These are phyloP conservation scores for Digitaria exilis DNA, from an alignment of 202 grass and related monocot species.

Conservation along the genomic window DNA sequence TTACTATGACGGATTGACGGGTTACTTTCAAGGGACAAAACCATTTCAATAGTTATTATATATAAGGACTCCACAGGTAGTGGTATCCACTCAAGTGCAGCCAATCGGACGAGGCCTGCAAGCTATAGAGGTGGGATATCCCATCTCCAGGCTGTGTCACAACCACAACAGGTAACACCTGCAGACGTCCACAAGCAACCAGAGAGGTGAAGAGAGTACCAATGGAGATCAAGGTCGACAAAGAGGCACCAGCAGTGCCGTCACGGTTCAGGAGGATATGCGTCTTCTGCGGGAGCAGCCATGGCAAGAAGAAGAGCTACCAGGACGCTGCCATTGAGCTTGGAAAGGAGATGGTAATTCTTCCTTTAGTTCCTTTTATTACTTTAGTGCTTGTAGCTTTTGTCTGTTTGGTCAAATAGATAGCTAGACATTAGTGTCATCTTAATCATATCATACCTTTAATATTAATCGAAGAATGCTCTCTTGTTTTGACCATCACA, in stretches of 20 bases:
- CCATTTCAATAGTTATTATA: too few species aligned
- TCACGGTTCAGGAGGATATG: conserved; percentile 63
- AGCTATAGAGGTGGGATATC: conserved; percentile 21
- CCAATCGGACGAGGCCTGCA: background rate
- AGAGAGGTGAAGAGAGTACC: conserved; percentile 15
- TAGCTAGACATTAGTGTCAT: background rate
- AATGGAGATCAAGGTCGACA: conserved; percentile 40
- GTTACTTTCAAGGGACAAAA: background rate
- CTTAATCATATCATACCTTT: background rate
- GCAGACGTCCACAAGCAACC: conserved; percentile 22
- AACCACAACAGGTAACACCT: conserved; percentile 12
- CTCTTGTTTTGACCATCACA: conserved; percentile 12
- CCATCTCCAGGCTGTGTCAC: conserved; percentile 30
- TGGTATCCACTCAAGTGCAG: conserved; percentile 38
- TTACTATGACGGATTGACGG: background rate
- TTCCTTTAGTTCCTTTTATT: background rate
- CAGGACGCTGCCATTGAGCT: conserved; percentile 64
- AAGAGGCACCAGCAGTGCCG: conserved; percentile 5
- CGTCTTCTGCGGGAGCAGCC: conserved; percentile 66
- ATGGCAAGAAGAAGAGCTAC: conserved; percentile 65
- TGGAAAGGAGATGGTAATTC: conserved; percentile 55
- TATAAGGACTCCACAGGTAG: conserved; percentile 22
- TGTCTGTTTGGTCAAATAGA: background rate
- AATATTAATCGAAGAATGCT: background rate
- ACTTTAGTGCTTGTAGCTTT: background rate